phyloP scores from a whole-genome alignment of 345 rosid species.

The Hibiscus tridactylites region DNA sequence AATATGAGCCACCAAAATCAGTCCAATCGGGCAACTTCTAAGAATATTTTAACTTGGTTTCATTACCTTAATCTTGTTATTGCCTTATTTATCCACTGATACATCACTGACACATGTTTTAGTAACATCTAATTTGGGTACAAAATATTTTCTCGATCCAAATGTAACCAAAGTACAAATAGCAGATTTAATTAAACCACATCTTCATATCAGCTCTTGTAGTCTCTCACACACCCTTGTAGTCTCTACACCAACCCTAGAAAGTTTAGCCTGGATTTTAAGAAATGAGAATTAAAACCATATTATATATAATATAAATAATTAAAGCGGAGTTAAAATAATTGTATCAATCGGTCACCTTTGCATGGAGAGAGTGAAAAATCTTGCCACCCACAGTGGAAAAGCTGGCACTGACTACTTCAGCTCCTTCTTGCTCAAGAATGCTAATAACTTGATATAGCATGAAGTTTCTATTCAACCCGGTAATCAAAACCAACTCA shows the following conservation, averaged over 20 bases:
- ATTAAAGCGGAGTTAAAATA: no score
- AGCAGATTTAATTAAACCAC: no score
- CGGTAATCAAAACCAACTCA: conserved; percentile 33
- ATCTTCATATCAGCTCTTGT: conserved; percentile 17
- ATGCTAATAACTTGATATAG: conserved; percentile 29
- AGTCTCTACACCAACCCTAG: conserved; percentile 47
- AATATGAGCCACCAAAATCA: no score
- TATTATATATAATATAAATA: background rate
- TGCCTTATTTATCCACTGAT: background rate
- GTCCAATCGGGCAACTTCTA: no score
- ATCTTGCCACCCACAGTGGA: conserved; percentile 33
- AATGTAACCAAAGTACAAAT: background rate
- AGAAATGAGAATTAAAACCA: background rate
- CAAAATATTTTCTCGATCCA: background rate
- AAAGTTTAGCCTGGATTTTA: conserved; percentile 29
- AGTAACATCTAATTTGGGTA: background rate
- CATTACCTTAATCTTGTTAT: background rate
- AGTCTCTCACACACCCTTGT: conserved; percentile 31
- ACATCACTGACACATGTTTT: background rate
- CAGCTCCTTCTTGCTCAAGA: conserved; percentile 52
- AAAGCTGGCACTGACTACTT: conserved; percentile 39
- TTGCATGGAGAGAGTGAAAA: conserved; percentile 48
- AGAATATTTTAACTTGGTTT: no score
- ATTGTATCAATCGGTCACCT: conserved; percentile 9
- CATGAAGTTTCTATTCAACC: conserved; percentile 32